These are phyloP conservation scores for Chalciporus sp. DNA, from an alignment of 1,284 basidiomycete genomes.

Conservation along the genomic window DNA sequence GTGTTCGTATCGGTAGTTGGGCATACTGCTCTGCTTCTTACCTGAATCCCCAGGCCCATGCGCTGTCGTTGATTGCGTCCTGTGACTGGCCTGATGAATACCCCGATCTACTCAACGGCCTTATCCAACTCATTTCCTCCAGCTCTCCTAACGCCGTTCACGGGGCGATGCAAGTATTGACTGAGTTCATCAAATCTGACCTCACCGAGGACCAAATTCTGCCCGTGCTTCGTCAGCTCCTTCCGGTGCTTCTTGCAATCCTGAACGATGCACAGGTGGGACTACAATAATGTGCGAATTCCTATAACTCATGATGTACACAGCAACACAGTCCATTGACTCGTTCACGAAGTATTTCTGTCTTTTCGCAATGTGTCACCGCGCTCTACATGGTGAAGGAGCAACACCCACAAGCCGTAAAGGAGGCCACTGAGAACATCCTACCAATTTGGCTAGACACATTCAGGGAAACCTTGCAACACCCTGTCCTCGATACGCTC, in stretches of 20 bases:
- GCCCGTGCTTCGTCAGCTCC: slow-evolving; percentile 80
- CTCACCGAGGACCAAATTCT: slow-evolving; percentile 91
- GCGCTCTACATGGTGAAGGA: slow-evolving; percentile 95
- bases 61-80: slow-evolving; percentile 81
- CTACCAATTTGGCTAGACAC: slow-evolving; percentile 89
- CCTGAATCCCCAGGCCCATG: slow-evolving; percentile 63
- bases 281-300: slow-evolving; percentile 1
- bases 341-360: slow-evolving; percentile 81
- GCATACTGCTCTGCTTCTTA: slow-evolving; percentile 10
- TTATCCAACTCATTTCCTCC: slow-evolving; percentile 77
- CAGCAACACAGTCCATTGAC: slow-evolving; percentile 78
- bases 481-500: slow-evolving; percentile 63
- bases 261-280: slow-evolving; percentile 74
- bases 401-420: slow-evolving; percentile 83
- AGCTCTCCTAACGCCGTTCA: slow-evolving; percentile 77
- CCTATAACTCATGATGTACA: slow-evolving; percentile 9
- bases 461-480: slow-evolving; percentile 75
- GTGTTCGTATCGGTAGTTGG: slow-evolving; percentile 51
- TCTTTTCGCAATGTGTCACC: slow-evolving; percentile 89
- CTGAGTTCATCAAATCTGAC: slow-evolving; percentile 90
- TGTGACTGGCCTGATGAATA: slow-evolving; percentile 96
- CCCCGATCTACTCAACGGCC: slow-evolving; percentile 72
- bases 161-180: slow-evolving; percentile 93
- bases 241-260: slow-evolving; percentile 85
- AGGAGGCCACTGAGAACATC: slow-evolving; percentile 79